Percentiles rank a stretch among this genome's conserved stretches.
phyloP scores from a whole-genome alignment of 352 stramenopile genomes.

The Albugo candida region DNA sequence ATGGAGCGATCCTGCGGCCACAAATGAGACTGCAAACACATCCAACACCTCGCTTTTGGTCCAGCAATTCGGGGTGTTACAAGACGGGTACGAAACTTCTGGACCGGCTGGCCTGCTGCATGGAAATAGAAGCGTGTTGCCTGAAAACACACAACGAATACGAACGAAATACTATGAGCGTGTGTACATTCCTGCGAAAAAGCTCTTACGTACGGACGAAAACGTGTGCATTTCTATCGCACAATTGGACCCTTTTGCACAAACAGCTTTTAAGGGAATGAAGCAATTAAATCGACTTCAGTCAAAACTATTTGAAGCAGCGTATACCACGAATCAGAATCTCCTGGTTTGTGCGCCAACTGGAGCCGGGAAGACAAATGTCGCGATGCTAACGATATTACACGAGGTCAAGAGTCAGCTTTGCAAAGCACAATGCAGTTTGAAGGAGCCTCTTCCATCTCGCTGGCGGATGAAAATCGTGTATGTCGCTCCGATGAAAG shows the following conservation, averaged over 20 bases:
- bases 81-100: conserved; percentile 51
- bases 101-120: conserved; percentile 39
- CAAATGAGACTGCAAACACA: conserved; percentile 34
- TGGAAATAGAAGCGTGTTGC: conserved; percentile 29
- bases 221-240: conserved; percentile 21
- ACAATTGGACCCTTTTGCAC: conserved; percentile 44
- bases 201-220: conserved; percentile 20
- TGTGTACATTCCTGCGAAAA: conserved; percentile 49
- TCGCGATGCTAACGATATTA: conserved; percentile 94
- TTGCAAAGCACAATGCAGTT: conserved; percentile 12
- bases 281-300: conserved; percentile 94
- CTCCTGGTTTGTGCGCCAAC: conserved; percentile 86
- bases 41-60: conserved; percentile 45
- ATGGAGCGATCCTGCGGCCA: conserved; percentile 44
- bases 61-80: conserved; percentile 43
- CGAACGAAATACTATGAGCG: conserved; percentile 71
- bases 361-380: conserved; percentile 97
- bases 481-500: conserved; percentile 96
- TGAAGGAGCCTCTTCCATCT: background rate
- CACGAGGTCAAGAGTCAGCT: conserved; percentile 77
- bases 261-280: conserved; percentile 60
- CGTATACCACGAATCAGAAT: conserved; percentile 94
- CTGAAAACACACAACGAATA: conserved; percentile 40
- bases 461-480: conserved; percentile 84
- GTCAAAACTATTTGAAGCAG: conserved; percentile 90